Base-by-base conservation (phyloP, 2,329 filamentous ascomycete genomes). In the Periconia sp. region DNA sequence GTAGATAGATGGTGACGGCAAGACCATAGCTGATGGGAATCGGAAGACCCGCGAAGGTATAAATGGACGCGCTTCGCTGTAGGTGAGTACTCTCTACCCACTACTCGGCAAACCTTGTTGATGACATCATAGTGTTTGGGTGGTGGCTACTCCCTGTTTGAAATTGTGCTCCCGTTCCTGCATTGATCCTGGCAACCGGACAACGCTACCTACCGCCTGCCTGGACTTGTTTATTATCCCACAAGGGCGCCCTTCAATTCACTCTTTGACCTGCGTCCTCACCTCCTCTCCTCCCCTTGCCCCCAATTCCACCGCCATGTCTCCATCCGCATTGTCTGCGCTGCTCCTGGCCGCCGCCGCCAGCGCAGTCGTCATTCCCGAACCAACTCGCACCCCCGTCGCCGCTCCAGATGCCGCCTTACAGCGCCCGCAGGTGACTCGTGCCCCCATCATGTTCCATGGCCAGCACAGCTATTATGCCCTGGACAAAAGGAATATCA, bases 371-470 rank as follows among this genome's bases (percentile, higher is more conserved):
- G 66, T 63, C 1, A 55, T 73, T 19, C 71, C 71, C n/a, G 66
- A 68, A 13, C 62, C 68, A 31, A 37, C 33, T n/a, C 33, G 33
- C 20, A 73, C 70, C 6, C 23, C 23, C 3, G 59, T 62, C 13
- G 66, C 54, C 6, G 69, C 69, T n/a, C 63, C 59, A 17, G 61
- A 58, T 44, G 64, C 72, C 48, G 65, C 64, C 6, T 3, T 20
- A 11, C 41, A 17, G 18, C 42, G 33, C 33, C 71, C 71, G 2
- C 49, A 70, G 13, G 59, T 71, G 43, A 74, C 71, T 20, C 69
- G 70, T 10, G 69, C 71, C 1, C 63, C 67, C 9, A 61, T 74
- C 51, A 60, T 60, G n/a, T 72, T 71, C 58, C 61, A 67, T 42
- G 60, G 63, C 37, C 49, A 55, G n/a, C 55, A 66, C 47, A 72